Conservation (phyloP, 192 early-diverging fungal species). For the Rhizophagus prolifer region DNA sequence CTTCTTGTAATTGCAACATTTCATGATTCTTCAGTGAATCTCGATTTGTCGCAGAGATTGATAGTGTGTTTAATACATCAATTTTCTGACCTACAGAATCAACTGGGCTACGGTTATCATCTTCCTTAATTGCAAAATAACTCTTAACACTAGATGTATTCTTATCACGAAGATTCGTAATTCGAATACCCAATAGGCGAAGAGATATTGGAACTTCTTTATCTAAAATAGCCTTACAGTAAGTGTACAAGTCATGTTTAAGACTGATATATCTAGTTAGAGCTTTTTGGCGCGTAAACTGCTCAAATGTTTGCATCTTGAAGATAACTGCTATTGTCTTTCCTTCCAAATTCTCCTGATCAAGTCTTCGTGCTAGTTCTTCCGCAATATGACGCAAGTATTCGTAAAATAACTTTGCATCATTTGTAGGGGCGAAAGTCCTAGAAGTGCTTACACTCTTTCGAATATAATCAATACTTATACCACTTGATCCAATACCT, state of each 20-base stretch:
- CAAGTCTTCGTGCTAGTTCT: not conserved
- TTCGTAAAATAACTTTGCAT: not conserved
- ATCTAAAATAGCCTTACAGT: not conserved
- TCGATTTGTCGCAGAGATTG: not conserved
- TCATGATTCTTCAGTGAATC: not conserved
- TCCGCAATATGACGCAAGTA: not conserved
- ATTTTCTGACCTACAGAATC: too few species aligned
- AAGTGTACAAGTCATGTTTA: not conserved
- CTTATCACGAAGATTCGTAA: not conserved
- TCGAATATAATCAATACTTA: slow-evolving; percentile 35
- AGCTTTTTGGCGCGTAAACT: not conserved
- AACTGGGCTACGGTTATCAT: not conserved
- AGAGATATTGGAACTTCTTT: not conserved
- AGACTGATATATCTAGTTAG: not conserved
- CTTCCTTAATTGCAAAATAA: not conserved
- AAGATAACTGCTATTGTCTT: not conserved
- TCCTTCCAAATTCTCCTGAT: not conserved
- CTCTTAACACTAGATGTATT: not conserved
- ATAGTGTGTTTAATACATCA: not conserved
- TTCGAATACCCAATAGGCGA: not conserved
- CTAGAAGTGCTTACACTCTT: slow-evolving; percentile 56
- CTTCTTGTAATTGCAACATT: too few species aligned
- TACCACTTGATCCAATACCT: slow-evolving; percentile 47
- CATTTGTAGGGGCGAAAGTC: not conserved
- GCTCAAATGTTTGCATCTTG: not conserved